phyloP scores from a whole-genome alignment of 371 early-diverging fungal species.

The Basidiobolus meristosporus region DNA sequence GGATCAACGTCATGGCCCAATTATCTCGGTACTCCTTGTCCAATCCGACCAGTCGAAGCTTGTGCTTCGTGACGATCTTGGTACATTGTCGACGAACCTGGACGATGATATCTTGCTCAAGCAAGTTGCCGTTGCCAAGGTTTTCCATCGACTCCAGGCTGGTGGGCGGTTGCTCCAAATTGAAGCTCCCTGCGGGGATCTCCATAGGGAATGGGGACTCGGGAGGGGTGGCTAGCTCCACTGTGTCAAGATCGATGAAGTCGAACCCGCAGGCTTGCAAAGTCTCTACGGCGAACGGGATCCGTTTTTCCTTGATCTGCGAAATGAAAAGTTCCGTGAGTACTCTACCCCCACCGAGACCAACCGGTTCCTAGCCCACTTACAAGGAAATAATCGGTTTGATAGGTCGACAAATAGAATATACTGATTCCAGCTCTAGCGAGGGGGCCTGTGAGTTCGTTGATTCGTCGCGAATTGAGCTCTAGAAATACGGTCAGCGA shows the following conservation, averaged over 20 bases:
- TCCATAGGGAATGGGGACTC: conserved; percentile 1
- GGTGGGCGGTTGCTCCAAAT: conserved; percentile 3
- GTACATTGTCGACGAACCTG: conserved; percentile 4
- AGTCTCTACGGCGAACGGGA: conserved; percentile 8
- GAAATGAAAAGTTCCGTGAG: background rate
- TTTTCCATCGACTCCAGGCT: conserved; percentile 5
- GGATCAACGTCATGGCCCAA: conserved; percentile 28
- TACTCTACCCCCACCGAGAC: background rate
- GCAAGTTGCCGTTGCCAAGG: conserved; percentile 2
- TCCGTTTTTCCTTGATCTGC: conserved; percentile 25
- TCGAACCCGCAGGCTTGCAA: background rate
- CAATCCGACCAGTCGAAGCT: conserved; percentile 31
- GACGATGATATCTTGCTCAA: conserved; percentile 1
- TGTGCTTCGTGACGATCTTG: conserved; percentile 16
- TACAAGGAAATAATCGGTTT: conserved; percentile 54
- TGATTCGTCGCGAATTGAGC: conserved; percentile 21
- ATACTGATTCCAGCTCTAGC: conserved; percentile 44
- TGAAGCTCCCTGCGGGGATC: conserved; percentile 3
- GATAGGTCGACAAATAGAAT: conserved; percentile 52
- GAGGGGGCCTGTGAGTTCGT: conserved; percentile 42
- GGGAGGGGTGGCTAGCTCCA: conserved; percentile 8
- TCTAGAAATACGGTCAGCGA: background rate
- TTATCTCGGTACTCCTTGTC: conserved; percentile 17
- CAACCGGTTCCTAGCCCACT: conserved; percentile 2
- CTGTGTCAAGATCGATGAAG: conserved; percentile 16